A percentile compares a stretch with the other conserved stretches of the same genome.
These are phyloP conservation scores for Spirogloea muscicola DNA, from an alignment of 139 green algal genomes.

Conservation along the genomic window DNA sequence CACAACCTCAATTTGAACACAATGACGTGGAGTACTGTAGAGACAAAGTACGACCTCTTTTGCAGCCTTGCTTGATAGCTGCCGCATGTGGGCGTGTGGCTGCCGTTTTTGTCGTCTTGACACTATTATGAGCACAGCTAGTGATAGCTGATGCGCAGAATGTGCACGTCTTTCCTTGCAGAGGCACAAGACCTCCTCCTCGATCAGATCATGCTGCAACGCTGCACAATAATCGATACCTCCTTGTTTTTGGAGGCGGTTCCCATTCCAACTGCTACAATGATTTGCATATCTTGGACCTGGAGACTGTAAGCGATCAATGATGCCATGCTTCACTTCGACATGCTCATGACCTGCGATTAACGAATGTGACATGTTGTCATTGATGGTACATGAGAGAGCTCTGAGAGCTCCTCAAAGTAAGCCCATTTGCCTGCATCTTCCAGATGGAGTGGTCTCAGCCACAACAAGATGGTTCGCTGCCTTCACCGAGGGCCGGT, in stretches of 20 bases:
- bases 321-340: too few species aligned
- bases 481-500: constrained; percentile 72
- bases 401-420: too few species aligned
- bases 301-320: constrained; percentile 52
- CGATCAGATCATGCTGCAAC: constrained; percentile 69
- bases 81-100: too few species aligned
- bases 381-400: too few species aligned
- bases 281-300: constrained; percentile 80
- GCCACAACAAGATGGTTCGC: constrained; percentile 40
- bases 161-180: too few species aligned
- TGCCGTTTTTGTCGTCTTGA: too few species aligned
- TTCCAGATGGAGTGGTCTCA: constrained; percentile 31
- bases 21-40: constrained; percentile 33
- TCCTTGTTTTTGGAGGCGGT: constrained; percentile 73
- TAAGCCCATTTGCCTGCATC: background rate
- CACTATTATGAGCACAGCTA: too few species aligned
- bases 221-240: constrained; percentile 55
- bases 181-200: constrained; percentile 49
- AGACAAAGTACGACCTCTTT: background rate
- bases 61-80: too few species aligned
- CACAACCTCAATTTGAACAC: constrained; percentile 47
- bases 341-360: too few species aligned
- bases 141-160: too few species aligned
- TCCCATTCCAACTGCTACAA: constrained; percentile 80
- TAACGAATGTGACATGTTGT: too few species aligned